These are phyloP conservation scores for Huntiella abstrusa DNA, from an alignment of 2,329 filamentous ascomycete species.

Conservation along the genomic window DNA sequence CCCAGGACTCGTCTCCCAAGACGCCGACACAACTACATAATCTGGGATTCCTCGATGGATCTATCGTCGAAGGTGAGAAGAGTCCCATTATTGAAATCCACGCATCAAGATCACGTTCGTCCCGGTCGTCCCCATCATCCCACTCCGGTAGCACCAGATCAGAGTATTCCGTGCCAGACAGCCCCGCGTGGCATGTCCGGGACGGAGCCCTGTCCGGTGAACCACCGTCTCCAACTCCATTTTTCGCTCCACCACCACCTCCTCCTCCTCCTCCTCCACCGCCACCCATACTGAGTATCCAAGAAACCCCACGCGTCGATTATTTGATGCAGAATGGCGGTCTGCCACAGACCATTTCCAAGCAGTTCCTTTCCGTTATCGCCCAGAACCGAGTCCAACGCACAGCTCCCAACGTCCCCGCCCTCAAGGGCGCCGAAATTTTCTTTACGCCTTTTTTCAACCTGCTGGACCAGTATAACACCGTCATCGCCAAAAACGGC, in stretches of 20 bases:
- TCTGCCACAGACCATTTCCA: slow-evolving; percentile 50
- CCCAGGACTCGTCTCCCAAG: slow-evolving; percentile 38
- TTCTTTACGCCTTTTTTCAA: slow-evolving; percentile 71
- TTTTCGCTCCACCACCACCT: slow-evolving; percentile 22
- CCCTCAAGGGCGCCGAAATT: slow-evolving; percentile 47
- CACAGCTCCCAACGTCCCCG: slow-evolving; percentile 41
- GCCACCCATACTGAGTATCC: slow-evolving; percentile 50
- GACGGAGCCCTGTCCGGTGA: slow-evolving; percentile 16
- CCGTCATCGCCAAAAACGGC: slow-evolving; percentile 64
- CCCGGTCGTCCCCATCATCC: slow-evolving; percentile 3
- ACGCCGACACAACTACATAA: slow-evolving; percentile 34
- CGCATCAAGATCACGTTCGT: slow-evolving; percentile 4
- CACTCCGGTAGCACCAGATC: not conserved
- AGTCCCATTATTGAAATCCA: slow-evolving; percentile 2
- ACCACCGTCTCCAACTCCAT: slow-evolving; percentile 21
- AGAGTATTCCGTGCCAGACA: not conserved
- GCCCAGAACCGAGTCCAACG: slow-evolving; percentile 31
- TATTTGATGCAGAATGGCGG: slow-evolving; percentile 85
- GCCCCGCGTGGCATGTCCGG: slow-evolving; percentile 1
- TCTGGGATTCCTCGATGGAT: slow-evolving; percentile 4
- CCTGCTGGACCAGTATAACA: slow-evolving; percentile 69
- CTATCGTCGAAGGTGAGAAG: slow-evolving; percentile 11
- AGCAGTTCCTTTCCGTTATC: slow-evolving; percentile 48
- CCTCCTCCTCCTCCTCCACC: slow-evolving; percentile 48
- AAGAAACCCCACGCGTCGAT: slow-evolving; percentile 67